These are phyloP conservation scores for Cladosporium sp. DNA, from an alignment of 2,329 filamentous ascomycete species.

Conservation along the genomic window DNA sequence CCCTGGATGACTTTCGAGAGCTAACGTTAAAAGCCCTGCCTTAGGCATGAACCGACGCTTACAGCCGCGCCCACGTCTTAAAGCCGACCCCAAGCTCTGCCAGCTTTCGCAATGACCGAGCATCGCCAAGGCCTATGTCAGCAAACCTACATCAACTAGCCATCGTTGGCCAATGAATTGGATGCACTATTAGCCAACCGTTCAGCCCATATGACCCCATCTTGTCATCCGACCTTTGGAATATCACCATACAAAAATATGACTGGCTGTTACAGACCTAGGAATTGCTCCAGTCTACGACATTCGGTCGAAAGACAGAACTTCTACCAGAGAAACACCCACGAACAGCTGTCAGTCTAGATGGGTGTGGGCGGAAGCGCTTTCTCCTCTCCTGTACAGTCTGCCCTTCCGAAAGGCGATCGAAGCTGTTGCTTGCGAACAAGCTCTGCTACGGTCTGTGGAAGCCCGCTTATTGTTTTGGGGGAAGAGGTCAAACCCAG, in stretches of 20 bases:
- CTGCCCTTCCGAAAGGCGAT: conserved; percentile 23
- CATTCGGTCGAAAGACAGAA: background rate
- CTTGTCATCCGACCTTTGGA: background rate
- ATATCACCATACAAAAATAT: background rate
- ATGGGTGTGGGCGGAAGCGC: conserved; percentile 4
- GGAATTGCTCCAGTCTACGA: background rate
- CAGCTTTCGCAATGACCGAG: background rate
- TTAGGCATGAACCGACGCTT: background rate
- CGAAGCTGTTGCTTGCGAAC: conserved; percentile 19
- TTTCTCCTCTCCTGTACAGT: conserved; percentile 19
- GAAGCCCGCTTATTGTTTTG: conserved; percentile 24
- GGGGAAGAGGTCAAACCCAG: conserved; percentile 20
- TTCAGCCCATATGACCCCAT: background rate
- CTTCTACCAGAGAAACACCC: background rate
- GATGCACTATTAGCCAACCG: background rate
- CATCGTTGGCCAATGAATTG: background rate
- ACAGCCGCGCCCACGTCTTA: background rate
- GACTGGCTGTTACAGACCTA: background rate
- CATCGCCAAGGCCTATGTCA: background rate
- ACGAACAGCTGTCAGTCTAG: background rate
- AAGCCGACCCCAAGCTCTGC: background rate
- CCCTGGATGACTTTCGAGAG: background rate
- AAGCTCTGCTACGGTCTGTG: conserved; percentile 19
- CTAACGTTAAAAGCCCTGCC: background rate
- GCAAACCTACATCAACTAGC: too few species aligned